phyloP scores from a whole-genome alignment of 345 rosid species.

The Hypericum androsaemum region DNA sequence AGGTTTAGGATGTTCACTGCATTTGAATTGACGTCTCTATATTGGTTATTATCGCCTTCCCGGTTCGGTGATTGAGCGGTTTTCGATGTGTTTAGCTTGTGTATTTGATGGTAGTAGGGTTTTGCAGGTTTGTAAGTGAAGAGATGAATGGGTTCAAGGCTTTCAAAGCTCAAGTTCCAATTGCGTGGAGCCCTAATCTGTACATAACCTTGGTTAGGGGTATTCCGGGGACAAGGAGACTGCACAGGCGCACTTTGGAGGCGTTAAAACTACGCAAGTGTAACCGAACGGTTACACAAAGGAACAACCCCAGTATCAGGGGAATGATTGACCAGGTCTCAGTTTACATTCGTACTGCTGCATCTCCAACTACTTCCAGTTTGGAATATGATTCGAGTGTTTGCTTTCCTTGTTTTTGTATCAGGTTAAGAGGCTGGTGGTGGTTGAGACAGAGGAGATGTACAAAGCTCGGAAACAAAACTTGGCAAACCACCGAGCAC shows the following conservation, averaged over 20 bases:
- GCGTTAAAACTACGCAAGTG: slow-evolving; percentile 63
- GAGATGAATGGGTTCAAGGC: slow-evolving; percentile 73
- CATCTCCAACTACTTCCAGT: neutral
- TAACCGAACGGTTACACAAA: slow-evolving; percentile 58
- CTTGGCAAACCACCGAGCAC: slow-evolving; percentile 40
- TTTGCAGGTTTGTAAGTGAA: slow-evolving; percentile 3
- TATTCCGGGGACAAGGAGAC: slow-evolving; percentile 75
- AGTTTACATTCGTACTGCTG: neutral
- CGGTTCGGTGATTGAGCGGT: no score
- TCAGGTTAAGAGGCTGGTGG: slow-evolving; percentile 70
- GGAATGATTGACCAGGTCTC: slow-evolving; percentile 74
- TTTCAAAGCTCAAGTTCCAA: slow-evolving; percentile 56
- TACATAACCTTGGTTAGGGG: slow-evolving; percentile 73
- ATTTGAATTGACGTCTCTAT: no score
- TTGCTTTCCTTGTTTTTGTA: neutral
- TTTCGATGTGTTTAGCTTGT: no score
- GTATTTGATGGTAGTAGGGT: neutral
- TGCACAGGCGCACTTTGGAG: slow-evolving; percentile 70
- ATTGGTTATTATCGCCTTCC: no score
- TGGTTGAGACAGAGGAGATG: slow-evolving; percentile 76
- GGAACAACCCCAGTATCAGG: slow-evolving; percentile 54
- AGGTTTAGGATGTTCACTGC: no score
- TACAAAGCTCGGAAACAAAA: slow-evolving; percentile 61
- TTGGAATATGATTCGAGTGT: neutral
- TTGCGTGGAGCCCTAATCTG: slow-evolving; percentile 54